phyloP scores from a whole-genome alignment of 2,329 filamentous ascomycete genomes.

The Cryphonectria radicalis region DNA sequence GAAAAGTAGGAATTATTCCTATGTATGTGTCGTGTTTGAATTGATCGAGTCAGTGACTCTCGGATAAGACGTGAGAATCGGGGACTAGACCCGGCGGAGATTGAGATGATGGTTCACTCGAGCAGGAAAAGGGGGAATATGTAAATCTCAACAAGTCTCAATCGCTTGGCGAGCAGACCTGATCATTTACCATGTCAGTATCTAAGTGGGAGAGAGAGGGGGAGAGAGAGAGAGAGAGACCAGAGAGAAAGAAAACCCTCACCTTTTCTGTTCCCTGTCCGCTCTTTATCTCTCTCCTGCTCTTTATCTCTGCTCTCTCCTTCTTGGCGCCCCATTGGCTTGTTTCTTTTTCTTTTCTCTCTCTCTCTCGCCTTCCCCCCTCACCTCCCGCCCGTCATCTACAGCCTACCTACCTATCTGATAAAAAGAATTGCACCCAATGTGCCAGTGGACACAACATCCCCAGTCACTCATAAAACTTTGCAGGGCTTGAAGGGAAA shows the following conservation, averaged over 20 bases:
- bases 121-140: background rate
- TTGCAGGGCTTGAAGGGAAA: background rate
- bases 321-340: background rate
- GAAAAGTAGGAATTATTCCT: background rate
- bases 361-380: background rate
- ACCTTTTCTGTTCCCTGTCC: background rate
- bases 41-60: background rate
- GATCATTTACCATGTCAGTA: background rate
- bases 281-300: background rate
- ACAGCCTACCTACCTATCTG: too few relatives aligned
- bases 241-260: background rate
- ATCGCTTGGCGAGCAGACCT: background rate
- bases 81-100: background rate
- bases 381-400: background rate
- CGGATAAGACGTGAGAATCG: background rate
- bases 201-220: too few relatives aligned
- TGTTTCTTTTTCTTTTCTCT: background rate
- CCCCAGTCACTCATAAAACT: background rate
- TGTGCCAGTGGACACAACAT: background rate
- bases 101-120: background rate
- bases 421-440: background rate
- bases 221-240: too few relatives aligned
- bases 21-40: background rate
- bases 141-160: background rate
- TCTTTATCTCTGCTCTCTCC: background rate